These are phyloP conservation scores for Fusarium clavum DNA, from an alignment of 2,329 filamentous ascomycete genomes.

Conservation along the genomic window DNA sequence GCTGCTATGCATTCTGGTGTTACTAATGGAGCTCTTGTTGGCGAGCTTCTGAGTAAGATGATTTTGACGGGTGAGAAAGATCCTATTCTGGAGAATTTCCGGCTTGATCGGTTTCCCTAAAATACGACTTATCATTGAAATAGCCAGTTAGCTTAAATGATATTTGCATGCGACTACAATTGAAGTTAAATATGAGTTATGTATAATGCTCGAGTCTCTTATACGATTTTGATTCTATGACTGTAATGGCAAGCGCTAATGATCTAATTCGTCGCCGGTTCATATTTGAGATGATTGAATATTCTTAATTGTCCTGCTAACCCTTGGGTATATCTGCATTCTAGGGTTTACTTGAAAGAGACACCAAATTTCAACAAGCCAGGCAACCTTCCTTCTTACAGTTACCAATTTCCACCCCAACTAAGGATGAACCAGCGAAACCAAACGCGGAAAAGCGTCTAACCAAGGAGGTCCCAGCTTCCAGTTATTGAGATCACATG, in stretches of 20 bases:
- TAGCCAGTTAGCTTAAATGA: neutral
- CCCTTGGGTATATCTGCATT: neutral
- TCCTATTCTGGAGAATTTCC: neutral
- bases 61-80: neutral
- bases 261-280: neutral
- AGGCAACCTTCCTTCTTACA: neutral
- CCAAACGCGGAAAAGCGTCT: slow-evolving; percentile 41
- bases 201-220: too few relatives aligned
- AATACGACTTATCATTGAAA: accelerated
- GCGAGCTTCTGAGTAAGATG: slow-evolving; percentile 29
- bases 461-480: slow-evolving; percentile 37
- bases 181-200: too few relatives aligned
- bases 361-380: neutral
- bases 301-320: neutral
- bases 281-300: neutral
- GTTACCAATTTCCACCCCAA: neutral
- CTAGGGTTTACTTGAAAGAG: neutral
- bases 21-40: slow-evolving; percentile 33
- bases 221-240: neutral
- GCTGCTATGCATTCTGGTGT: slow-evolving; percentile 37
- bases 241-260: neutral
- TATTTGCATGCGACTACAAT: neutral
- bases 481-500: slow-evolving; percentile 43
- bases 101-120: neutral
- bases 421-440: slow-evolving; percentile 30